phyloP scores from a whole-genome alignment of 2,329 filamentous ascomycete species.

The Phaeosphaeriaceae sp. region DNA sequence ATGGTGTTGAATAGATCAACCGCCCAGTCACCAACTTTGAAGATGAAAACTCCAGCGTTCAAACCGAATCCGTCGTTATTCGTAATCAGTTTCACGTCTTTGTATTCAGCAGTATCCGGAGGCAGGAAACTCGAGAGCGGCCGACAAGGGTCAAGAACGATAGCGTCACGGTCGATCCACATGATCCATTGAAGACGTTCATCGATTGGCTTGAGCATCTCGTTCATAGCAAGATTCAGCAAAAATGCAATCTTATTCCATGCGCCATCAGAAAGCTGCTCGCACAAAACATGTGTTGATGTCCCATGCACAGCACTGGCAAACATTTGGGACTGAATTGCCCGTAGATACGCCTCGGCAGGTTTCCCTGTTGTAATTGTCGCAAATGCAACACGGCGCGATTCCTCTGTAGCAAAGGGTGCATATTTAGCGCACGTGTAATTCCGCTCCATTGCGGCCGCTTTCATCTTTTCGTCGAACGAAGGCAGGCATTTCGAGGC shows the following conservation, averaged over 20 bases:
- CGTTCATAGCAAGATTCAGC: slow-evolving; percentile 46
- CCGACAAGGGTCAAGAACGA: slow-evolving; percentile 52
- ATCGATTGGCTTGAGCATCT: slow-evolving; percentile 45
- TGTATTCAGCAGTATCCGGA: slow-evolving; percentile 16
- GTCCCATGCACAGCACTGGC: slow-evolving; percentile 52
- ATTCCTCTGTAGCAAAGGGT: slow-evolving; percentile 14
- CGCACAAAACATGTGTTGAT: slow-evolving; percentile 50
- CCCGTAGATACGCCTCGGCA: slow-evolving; percentile 48
- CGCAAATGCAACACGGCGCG: slow-evolving; percentile 36
- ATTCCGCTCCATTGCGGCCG: slow-evolving; percentile 9
- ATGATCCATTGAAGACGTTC: slow-evolving; percentile 52
- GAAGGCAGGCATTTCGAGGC: slow-evolving; percentile 21
- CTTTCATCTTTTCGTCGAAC: slow-evolving; percentile 14
- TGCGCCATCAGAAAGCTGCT: slow-evolving; percentile 50
- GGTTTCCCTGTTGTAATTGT: slow-evolving; percentile 45
- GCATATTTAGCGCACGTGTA: slow-evolving; percentile 21
- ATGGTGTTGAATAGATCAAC: slow-evolving; percentile 49
- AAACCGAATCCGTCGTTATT: slow-evolving; percentile 50
- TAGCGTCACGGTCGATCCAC: slow-evolving; percentile 54
- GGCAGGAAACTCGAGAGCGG: slow-evolving; percentile 51
- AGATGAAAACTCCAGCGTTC: slow-evolving; percentile 52
- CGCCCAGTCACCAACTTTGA: slow-evolving; percentile 49
- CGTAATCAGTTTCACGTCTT: slow-evolving; percentile 40
- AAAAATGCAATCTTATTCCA: slow-evolving; percentile 56
- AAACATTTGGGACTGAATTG: slow-evolving; percentile 50